Evolutionary conservation across 192 early-diverging fungal species (phyloP), one percentile per base, ranked within the genome.

Genomic region (Martensiomyces pterosporus): DNA sequence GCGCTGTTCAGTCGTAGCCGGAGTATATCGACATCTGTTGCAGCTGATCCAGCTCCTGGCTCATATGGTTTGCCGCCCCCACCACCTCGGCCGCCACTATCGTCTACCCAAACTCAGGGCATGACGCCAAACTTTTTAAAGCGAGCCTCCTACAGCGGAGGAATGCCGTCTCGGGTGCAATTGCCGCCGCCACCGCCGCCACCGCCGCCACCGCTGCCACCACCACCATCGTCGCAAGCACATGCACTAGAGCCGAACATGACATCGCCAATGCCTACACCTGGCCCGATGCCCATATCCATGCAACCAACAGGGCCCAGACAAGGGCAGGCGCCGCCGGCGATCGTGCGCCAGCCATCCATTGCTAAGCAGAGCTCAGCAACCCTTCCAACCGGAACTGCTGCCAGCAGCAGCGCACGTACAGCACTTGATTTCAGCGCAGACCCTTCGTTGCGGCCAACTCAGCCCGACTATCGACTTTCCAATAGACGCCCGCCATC

Each of bases 401-500:
- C n/a, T n/a, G 32, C 29, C 49, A 50, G 37, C 37, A n/a, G n/a
- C 29, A 50, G 33, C 40, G 49, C 68, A 7, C 62, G 68, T 10
- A 60, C 56, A 4, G 68, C 60, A 3, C 46, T 72, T 27, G 62
- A 66, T 29, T 49, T 61, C 35, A 60, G 57, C 39, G 47, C 17
- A 41, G 64, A 66, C 38, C 24, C 41, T 6, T 43, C 70, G 13
- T 23, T 66, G 39, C 52, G 59, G 29, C 70, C 70, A 9, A 13
- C 29, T 1, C 63, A 52, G 41, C 53, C 47, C 14, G 50, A 46
- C 54, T 53, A 53, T 26, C 52, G 57, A 7, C 8, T 39, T 9
- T 42, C 49, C 46, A 73, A 60, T 37, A 57, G 70, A 24, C 44
- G 70, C 18, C 53, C 70, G 16, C 70, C 70, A 1, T 9, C 54